Evolutionary conservation across 83 land plant genomes (phyloP), one percentile per base, ranked within the genome.

Genomic region (Picea mariana): DNA sequence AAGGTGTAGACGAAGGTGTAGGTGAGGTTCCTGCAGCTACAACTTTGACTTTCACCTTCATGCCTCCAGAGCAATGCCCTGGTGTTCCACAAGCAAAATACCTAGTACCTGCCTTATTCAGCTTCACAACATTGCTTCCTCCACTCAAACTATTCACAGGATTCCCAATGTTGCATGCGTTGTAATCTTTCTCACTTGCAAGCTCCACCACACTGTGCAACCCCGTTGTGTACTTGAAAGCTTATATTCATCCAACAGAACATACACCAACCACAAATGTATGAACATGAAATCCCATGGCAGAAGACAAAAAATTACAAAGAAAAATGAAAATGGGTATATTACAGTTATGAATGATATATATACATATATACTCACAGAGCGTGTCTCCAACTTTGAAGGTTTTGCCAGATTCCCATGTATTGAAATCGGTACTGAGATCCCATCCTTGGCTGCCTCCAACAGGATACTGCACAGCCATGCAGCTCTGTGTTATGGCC

Each of bases 381-480:
- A 88, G 82, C 78, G 82, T 68, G 60, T 88, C 89, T 15, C 89
- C 89, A 69, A 85, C 87, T 59, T 61, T 85, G 85, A 88, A 88
- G 18, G 89, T 85, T 49, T 88, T 82, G 15, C 69, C 61, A 15
- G 87, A 76, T 44, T 86, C 80, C 89, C 89, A 88, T n/a, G 87
- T 44, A 24, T 24, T 47, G 38, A 80, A 64, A 34, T 88, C 89
- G 9, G 80, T 18, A 18, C 85, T 67, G 63, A 76, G 81, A 16
- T 80, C 85, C 89, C 89, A 88, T 4, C 89, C 89, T 62, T 85
- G 83, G 81, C 87, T 82, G 34, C 89, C 89, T n/a, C 89, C 89
- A 18, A 88, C 89, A 3, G 24, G 18, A 83, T 80, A 82, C 59
- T 85, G 62, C 1, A 62, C 61, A 2, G 86, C 84, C 20, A 47